These are phyloP conservation scores for Ascochyta viciae-villosae DNA, from an alignment of 2,329 filamentous ascomycete species.

Conservation along the genomic window DNA sequence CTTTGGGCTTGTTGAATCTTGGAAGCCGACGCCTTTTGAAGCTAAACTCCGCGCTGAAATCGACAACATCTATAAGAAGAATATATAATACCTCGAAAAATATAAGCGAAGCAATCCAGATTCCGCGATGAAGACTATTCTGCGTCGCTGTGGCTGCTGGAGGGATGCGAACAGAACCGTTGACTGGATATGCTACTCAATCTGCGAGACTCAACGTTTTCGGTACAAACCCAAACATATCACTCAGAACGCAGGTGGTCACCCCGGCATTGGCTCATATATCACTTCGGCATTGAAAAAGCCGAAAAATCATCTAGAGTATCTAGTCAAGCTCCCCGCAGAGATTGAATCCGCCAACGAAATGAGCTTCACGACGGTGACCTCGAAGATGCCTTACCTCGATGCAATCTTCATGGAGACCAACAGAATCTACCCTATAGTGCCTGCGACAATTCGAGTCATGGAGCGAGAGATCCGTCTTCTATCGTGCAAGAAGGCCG, in stretches of 20 bases:
- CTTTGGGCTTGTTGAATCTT: conserved; percentile 1
- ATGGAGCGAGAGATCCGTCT: conserved; percentile 3
- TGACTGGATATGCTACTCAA: not conserved
- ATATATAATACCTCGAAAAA: conserved; percentile 1
- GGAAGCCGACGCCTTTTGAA: conserved; percentile 5
- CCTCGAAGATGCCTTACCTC: conserved; percentile 8
- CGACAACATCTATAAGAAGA: not conserved
- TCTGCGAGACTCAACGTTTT: conserved; percentile 7
- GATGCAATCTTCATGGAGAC: conserved; percentile 10
- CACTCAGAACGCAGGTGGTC: not conserved
- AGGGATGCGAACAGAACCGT: not conserved
- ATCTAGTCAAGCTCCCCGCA: not conserved
- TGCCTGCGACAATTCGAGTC: conserved; percentile 10
- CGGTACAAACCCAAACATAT: not conserved
- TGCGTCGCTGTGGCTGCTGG: conserved; percentile 2
- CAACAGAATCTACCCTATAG: conserved; percentile 7
- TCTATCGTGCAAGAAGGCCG: not conserved
- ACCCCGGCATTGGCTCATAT: conserved; percentile 11
- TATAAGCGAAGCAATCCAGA: conserved; percentile 4
- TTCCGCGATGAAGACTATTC: conserved; percentile 7
- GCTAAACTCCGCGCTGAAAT: conserved; percentile 1
- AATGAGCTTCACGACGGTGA: not conserved
- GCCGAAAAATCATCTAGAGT: conserved; percentile 3
- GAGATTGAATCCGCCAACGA: conserved; percentile 1
- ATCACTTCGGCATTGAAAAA: conserved; percentile 9